These are phyloP conservation scores for Thinopyrum elongatum DNA, from an alignment of 176 grass and related monocot genomes.

Conservation along the genomic window DNA sequence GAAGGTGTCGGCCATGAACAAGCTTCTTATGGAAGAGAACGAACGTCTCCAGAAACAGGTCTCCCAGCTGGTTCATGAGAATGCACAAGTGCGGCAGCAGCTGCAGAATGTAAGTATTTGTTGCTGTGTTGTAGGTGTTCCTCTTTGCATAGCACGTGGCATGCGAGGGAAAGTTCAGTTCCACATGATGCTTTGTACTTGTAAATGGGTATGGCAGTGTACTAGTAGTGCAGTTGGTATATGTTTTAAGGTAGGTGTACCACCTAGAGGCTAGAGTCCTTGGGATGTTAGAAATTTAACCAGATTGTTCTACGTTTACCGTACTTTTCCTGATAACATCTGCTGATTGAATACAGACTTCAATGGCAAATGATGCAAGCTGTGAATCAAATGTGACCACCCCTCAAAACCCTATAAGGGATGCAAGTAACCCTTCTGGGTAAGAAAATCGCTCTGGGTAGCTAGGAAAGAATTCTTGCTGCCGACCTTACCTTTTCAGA, in stretches of 20 bases:
- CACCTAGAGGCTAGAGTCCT: neutral
- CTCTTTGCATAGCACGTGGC: neutral
- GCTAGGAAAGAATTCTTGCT: neutral
- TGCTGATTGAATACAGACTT: constrained; percentile 38
- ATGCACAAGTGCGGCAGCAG: constrained; percentile 84
- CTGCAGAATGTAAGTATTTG: constrained; percentile 72
- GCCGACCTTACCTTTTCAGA: neutral
- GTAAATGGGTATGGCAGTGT: no score
- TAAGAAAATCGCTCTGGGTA: constrained; percentile 21
- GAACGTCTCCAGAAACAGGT: constrained; percentile 99
- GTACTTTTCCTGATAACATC: constrained; percentile 22
- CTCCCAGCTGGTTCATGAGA: constrained; percentile 90
- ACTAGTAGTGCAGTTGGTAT: no score
- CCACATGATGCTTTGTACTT: no score
- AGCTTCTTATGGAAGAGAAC: constrained; percentile 98
- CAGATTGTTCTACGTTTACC: neutral
- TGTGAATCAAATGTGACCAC: constrained; percentile 93
- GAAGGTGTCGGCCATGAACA: constrained; percentile 94
- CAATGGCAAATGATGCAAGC: constrained; percentile 81
- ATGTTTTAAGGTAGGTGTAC: neutral
- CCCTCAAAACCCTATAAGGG: constrained; percentile 78
- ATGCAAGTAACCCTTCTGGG: constrained; percentile 99
- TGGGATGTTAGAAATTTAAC: neutral
- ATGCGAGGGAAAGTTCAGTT: no score
- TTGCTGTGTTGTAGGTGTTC: neutral